Evolutionary conservation across 345 rosid genomes (phyloP).

Genomic region (Populus alba): DNA sequence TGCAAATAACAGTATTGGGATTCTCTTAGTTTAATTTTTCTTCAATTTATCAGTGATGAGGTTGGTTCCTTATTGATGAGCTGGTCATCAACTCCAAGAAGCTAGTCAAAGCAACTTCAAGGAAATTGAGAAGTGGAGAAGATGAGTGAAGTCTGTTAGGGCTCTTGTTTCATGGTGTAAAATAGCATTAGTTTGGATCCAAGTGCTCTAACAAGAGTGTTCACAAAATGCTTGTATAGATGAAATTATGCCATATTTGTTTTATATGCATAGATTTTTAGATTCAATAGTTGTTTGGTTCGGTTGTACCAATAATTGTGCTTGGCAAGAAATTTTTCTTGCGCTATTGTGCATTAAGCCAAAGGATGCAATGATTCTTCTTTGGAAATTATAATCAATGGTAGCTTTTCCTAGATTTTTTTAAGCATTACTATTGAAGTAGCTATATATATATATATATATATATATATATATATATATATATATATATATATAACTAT

Average conservation of each 20-base stretch:
- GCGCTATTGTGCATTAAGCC: no score
- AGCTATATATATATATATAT: no score
- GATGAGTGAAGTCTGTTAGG: conserved; percentile 28
- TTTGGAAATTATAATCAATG: no score
- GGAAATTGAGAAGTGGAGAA: conserved; percentile 88
- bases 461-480: no score
- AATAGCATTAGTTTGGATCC: neutral
- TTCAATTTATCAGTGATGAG: conserved; percentile 48
- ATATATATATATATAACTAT: no score
- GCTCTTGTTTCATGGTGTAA: neutral
- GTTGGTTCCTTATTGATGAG: conserved; percentile 62
- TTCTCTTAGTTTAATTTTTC: no score
- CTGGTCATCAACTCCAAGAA: conserved; percentile 60
- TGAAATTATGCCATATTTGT: neutral
- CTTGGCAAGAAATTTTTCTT: no score
- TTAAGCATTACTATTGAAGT: no score
- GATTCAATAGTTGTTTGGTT: no score
- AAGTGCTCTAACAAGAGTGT: neutral
- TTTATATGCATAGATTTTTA: neutral
- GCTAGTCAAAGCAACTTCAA: conserved; percentile 57
- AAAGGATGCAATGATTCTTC: no score
- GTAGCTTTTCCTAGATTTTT: no score
- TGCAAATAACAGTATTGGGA: neutral
- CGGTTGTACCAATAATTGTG: no score
- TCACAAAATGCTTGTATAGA: neutral